Conservation (phyloP, 345 rosid genomes). For the Salix brachista region DNA sequence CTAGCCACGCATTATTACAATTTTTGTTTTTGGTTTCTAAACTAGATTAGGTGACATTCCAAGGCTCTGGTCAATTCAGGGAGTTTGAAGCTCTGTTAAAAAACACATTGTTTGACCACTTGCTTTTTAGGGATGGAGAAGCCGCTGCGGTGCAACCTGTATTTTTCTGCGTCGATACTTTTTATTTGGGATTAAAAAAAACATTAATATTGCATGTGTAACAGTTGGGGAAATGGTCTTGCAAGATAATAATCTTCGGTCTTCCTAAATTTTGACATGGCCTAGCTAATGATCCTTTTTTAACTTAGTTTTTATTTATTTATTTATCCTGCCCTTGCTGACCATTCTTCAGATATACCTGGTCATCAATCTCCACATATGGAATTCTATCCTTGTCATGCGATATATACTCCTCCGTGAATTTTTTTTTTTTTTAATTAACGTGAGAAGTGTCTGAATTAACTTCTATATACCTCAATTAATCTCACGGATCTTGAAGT, state of each 20-base stretch:
- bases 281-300: not conserved
- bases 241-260: not conserved
- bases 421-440: no score
- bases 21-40: not conserved
- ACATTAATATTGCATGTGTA: no score
- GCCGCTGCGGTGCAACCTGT: no score
- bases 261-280: not conserved
- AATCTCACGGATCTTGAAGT: accelerated
- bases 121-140: no score
- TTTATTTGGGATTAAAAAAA: no score
- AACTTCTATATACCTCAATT: no score
- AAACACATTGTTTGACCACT: not conserved
- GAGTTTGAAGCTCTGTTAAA: no score
- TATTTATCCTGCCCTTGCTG: not conserved
- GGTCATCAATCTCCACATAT: not conserved
- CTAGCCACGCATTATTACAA: not conserved
- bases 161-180: no score
- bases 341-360: not conserved
- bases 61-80: not conserved
- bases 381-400: not conserved
- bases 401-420: not conserved
- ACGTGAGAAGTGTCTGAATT: no score
- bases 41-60: not conserved
- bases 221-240: not conserved
- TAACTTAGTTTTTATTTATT: no score